A percentile compares a stretch with the other conserved stretches of the same genome.
Evolutionary conservation across 2,329 filamentous ascomycete genomes (phyloP).

Genomic region (Dendrostoma leiphaemia): DNA sequence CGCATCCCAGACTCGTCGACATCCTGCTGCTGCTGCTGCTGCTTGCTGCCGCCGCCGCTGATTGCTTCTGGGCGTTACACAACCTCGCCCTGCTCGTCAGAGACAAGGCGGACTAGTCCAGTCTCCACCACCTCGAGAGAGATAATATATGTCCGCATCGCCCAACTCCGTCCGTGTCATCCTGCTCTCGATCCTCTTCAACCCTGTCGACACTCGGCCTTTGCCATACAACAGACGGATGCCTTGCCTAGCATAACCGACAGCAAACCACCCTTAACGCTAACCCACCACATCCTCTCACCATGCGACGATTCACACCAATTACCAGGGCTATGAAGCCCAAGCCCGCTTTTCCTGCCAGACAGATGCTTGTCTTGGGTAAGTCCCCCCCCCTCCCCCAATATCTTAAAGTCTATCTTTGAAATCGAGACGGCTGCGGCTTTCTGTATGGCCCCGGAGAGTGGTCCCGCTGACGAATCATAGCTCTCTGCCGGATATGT

Average conservation of each 20-base stretch:
- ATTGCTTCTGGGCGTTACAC: constrained; percentile 16
- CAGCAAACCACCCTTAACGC: constrained; percentile 1
- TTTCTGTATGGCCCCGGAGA: background rate
- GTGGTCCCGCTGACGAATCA: constrained; percentile 9
- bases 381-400: constrained; percentile 23
- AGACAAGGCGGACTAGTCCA: constrained; percentile 16
- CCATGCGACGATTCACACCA: constrained; percentile 14
- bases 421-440: background rate
- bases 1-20: constrained; percentile 4
- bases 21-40: too few species aligned
- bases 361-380: constrained; percentile 54
- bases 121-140: constrained; percentile 6
- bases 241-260: constrained; percentile 6
- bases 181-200: background rate
- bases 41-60: too few species aligned
- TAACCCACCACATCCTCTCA: background rate
- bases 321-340: constrained; percentile 21
- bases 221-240: constrained; percentile 15
- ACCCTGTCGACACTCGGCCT: background rate
- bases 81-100: constrained; percentile 17
- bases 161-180: background rate
- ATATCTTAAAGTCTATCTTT: too few species aligned
- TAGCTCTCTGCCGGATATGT: constrained; percentile 91
- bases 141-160: constrained; percentile 17
- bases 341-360: constrained; percentile 36